Base-by-base conservation (phyloP, 805 yeast genomes). In the Yamadazyma sp. region DNA sequence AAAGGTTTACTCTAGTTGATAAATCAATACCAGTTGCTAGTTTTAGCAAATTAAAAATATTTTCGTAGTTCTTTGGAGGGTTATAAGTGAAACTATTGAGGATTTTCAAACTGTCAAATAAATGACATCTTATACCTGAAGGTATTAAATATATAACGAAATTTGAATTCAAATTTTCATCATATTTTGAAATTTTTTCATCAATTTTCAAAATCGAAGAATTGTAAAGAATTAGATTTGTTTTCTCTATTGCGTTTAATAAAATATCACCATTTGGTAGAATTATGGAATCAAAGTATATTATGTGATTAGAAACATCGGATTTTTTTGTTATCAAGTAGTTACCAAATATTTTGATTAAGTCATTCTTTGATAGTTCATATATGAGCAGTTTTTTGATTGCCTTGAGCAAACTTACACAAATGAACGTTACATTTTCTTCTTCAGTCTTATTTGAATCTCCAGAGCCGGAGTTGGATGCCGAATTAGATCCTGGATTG, bases 101-200 rank as follows among this genome's bases (percentile, higher is more conserved):
- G n/a, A 48, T 30, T 25, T 50, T 49, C 9, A 41, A 36, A 10
- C 50, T 29, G 36, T 66, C 69, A 38, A 52, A 65, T 30, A 68
- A 48, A 44, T 67, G 73, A 31, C 71, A 66, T 34, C 73, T 49
- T 19, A 68, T 56, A 3, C 71, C 73, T 14, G 67, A 60, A 3
- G 73, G 73, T 2, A 63, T 47, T 23, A 68, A 49, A 37, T 67
- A 68, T 4, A 67, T 55, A 27, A 58, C 64, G 39, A 56, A 67
- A 33, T 54, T 52, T 11, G 45, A 27, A 13, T 37, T 41, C 16
- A 35, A 25, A 14, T 49, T 53, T 1, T 38, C 11, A 8, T 14
- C 30, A 21, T 23, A 37, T 5, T 31, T 7, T 25, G 17, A 14
- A 8, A 33, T 20, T 21, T 33, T 33, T 11, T 33, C 12, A 19